Percentiles rank a stretch among this genome's conserved stretches.
Conservation (phyloP, 192 early-diverging fungal species). For the Podila verticillata region DNA sequence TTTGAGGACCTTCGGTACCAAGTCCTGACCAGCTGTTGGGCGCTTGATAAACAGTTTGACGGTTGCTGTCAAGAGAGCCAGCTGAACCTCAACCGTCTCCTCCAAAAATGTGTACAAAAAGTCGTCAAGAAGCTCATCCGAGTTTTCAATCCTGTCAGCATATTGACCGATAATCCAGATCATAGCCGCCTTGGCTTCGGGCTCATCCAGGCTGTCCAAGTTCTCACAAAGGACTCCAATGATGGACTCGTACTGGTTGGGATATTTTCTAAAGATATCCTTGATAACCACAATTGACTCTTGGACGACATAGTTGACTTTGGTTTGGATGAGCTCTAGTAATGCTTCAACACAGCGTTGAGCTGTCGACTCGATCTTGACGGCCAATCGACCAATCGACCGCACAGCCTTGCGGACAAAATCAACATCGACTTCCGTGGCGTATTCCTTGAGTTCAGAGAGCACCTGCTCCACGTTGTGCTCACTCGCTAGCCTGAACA, state of each 20-base stretch:
- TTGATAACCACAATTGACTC: constrained; percentile 98
- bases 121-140: constrained; percentile 86
- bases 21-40: constrained; percentile 89
- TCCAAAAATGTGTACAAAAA: constrained; percentile 93
- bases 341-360: constrained; percentile 89
- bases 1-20: constrained; percentile 94
- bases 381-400: constrained; percentile 95
- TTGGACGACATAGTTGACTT: constrained; percentile 98
- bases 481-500: constrained; percentile 85
- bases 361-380: constrained; percentile 91
- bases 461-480: constrained; percentile 90
- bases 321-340: constrained; percentile 93
- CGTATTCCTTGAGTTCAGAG: constrained; percentile 93
- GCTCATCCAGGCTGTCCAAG: constrained; percentile 94
- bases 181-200: constrained; percentile 98
- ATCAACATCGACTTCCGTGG: constrained; percentile 96
- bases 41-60: constrained; percentile 97
- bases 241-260: constrained; percentile 95
- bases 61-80: constrained; percentile 92
- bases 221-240: constrained; percentile 95
- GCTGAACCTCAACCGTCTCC: constrained; percentile 91
- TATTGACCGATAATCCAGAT: constrained; percentile 99
- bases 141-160: constrained; percentile 96
- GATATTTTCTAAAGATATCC: constrained; percentile 99
- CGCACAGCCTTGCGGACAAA: constrained; percentile 98